A percentile compares a stretch with the other conserved stretches of the same genome.
Evolutionary conservation across 331 rosid species (phyloP).

Genomic region (Erythrophleum ivorense): DNA sequence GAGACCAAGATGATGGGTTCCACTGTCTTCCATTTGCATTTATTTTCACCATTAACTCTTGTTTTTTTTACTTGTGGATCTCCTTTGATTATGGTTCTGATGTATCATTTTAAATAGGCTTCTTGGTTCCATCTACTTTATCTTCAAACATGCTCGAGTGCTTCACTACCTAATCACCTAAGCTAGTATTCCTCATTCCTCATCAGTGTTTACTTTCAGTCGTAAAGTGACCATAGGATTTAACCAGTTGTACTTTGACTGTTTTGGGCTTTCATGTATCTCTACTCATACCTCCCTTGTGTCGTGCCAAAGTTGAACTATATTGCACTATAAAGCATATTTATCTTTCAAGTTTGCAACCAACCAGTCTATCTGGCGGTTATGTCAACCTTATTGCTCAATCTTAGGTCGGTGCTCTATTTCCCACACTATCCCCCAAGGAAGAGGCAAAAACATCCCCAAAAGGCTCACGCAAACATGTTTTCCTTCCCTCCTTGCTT

Average conservation of each 20-base stretch:
- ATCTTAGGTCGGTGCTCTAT: background rate
- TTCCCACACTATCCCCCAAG: background rate
- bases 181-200: background rate
- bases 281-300: background rate
- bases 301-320: background rate
- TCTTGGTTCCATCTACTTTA: background rate
- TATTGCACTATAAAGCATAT: background rate
- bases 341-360: background rate
- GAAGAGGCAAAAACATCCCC: background rate
- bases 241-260: background rate
- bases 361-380: background rate
- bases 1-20: background rate
- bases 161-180: background rate
- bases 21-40: background rate
- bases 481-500: background rate
- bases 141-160: background rate
- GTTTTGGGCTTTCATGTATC: background rate
- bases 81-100: background rate
- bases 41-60: background rate
- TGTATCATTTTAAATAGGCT: background rate
- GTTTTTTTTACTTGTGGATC: background rate
- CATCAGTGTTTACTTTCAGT: background rate
- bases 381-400: background rate
- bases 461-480: background rate
- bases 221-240: background rate